Evolutionary conservation across 176 grass and related monocot genomes (phyloP).

Genomic region (Musa beccarii): DNA sequence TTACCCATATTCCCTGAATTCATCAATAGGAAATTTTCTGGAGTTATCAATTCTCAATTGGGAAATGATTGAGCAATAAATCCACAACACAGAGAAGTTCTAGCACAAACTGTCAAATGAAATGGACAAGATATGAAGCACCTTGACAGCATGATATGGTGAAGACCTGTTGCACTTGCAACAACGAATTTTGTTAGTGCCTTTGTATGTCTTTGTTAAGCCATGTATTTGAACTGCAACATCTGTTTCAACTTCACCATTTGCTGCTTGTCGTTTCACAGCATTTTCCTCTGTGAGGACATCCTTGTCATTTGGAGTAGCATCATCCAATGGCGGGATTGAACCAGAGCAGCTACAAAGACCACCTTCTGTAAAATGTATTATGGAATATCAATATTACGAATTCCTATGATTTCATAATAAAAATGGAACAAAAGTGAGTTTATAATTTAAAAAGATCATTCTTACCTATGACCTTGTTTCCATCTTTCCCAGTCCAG

Average conservation of each 20-base stretch:
- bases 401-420: neutral
- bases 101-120: neutral
- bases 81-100: neutral
- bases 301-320: slow-evolving; percentile 70
- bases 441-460: slow-evolving; percentile 12
- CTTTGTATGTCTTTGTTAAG: slow-evolving; percentile 74
- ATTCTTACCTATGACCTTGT: slow-evolving; percentile 54
- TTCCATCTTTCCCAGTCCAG: slow-evolving; percentile 86
- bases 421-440: neutral
- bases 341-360: slow-evolving; percentile 71
- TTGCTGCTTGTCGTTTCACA: slow-evolving; percentile 49
- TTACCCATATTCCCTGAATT: slow-evolving; percentile 85
- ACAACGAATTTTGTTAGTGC: slow-evolving; percentile 61
- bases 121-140: slow-evolving; percentile 24
- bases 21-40: neutral
- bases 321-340: slow-evolving; percentile 47
- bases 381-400: slow-evolving; percentile 6
- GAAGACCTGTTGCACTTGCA: slow-evolving; percentile 60
- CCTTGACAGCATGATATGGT: slow-evolving; percentile 93
- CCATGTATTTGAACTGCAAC: slow-evolving; percentile 81
- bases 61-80: neutral
- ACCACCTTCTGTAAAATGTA: slow-evolving; percentile 58
- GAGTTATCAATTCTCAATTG: neutral
- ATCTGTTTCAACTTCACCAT: slow-evolving; percentile 48
- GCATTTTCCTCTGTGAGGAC: slow-evolving; percentile 66